A percentile compares a stretch with the other conserved stretches of the same genome.
Evolutionary conservation across 108 stramenopile species (phyloP).

Genomic region (Discostella stelligeroides): DNA sequence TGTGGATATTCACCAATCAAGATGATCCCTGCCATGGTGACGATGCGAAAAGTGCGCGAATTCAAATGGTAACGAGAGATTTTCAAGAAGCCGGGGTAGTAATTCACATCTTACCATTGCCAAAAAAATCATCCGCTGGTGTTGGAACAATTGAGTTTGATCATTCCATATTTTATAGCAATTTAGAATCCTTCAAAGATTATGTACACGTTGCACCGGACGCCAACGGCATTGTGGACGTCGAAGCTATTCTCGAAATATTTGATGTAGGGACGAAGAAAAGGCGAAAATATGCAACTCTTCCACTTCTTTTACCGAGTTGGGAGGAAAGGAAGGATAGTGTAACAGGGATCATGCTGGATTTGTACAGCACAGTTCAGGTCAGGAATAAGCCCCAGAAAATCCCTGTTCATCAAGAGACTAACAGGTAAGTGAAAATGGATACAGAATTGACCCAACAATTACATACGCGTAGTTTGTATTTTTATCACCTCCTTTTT

Average conservation of each 20-base stretch:
- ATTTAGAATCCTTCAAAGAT: neutral
- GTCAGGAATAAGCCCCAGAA: slow-evolving; percentile 56
- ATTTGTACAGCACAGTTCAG: slow-evolving; percentile 62
- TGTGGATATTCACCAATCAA: slow-evolving; percentile 83
- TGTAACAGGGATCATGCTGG: slow-evolving; percentile 62
- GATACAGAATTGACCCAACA: neutral
- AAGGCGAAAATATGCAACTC: slow-evolving; percentile 44
- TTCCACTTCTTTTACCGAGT: slow-evolving; percentile 68
- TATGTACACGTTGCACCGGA: neutral
- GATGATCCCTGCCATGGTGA: slow-evolving; percentile 57
- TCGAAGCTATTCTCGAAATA: slow-evolving; percentile 36
- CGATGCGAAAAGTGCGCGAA: slow-evolving; percentile 31
- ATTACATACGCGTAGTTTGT: neutral
- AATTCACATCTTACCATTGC: slow-evolving; percentile 68
- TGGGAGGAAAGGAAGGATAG: slow-evolving; percentile 44
- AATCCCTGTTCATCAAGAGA: slow-evolving; percentile 58
- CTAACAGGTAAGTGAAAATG: slow-evolving; percentile 52
- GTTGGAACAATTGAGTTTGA: slow-evolving; percentile 10
- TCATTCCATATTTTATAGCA: slow-evolving; percentile 29
- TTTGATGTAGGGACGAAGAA: slow-evolving; percentile 35
- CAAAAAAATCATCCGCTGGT: slow-evolving; percentile 7
- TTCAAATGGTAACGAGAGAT: slow-evolving; percentile 56
- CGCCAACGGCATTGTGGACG: slow-evolving; percentile 21
- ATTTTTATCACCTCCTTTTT: neutral
- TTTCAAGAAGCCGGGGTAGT: slow-evolving; percentile 52